These are phyloP conservation scores for Pleurotus pulmonarius DNA, from an alignment of 768 basidiomycete genomes.

Conservation along the genomic window DNA sequence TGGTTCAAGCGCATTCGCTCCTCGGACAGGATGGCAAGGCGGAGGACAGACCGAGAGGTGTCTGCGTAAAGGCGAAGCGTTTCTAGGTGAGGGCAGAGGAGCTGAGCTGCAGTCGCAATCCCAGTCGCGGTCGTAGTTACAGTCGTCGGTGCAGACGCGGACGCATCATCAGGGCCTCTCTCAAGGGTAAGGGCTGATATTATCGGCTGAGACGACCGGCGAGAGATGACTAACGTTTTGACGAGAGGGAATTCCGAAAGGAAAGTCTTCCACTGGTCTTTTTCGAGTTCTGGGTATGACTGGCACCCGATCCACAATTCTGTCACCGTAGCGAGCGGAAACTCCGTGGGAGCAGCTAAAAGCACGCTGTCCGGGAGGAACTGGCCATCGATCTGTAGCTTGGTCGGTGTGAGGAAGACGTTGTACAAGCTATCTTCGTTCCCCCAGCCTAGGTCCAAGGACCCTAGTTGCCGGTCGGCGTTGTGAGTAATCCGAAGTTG, in stretches of 20 bases:
- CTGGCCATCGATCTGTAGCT: conserved; percentile 1
- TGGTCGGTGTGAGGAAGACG: conserved; percentile 1
- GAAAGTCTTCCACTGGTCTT: neutral
- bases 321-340: neutral
- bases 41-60: conserved; percentile 3
- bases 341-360: neutral
- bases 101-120: too few relatives aligned
- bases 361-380: neutral
- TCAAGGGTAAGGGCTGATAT: conserved; percentile 1
- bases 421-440: conserved; percentile 5
- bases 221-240: neutral
- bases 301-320: conserved; percentile 5
- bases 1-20: neutral
- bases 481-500: conserved; percentile 5
- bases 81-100: conserved; percentile 1
- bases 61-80: conserved; percentile 6
- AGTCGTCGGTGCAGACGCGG: neutral
- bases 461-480: conserved; percentile 1
- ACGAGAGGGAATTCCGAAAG: neutral
- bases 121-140: too few relatives aligned
- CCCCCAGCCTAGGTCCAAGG: conserved; percentile 4
- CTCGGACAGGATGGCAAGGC: neutral
- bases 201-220: conserved; percentile 2
- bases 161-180: neutral
- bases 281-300: neutral